Evolutionary conservation across 129 eudicot genomes (phyloP).

Genomic region (Centella asiatica): DNA sequence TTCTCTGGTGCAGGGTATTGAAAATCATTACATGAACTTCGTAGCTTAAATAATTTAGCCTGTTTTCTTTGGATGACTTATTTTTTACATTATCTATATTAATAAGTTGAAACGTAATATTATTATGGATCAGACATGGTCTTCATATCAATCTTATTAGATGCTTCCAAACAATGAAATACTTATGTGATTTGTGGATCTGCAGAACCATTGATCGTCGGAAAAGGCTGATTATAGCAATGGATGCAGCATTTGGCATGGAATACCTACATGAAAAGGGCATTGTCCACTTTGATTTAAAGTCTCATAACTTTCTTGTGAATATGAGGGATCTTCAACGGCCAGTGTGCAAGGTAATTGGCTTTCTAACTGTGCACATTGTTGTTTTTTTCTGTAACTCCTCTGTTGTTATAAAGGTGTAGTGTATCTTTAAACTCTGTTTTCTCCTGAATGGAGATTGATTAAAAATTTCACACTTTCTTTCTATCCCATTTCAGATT

Average conservation of each 20-base stretch:
- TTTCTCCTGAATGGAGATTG: background rate
- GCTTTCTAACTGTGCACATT: background rate
- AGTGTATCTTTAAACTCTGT: background rate
- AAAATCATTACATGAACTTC: background rate
- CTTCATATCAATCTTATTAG: too few species aligned
- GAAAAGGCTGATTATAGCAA: conserved; percentile 34
- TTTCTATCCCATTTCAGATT: conserved; percentile 21
- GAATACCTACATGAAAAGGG: conserved; percentile 35
- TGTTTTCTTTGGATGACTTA: too few species aligned
- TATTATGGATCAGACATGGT: too few species aligned
- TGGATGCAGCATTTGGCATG: conserved; percentile 45
- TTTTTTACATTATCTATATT: too few species aligned
- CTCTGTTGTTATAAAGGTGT: background rate
- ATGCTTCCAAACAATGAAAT: too few species aligned
- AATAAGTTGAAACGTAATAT: too few species aligned
- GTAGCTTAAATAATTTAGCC: background rate
- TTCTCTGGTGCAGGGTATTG: background rate
- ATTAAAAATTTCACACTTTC: background rate
- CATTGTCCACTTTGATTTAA: conserved; percentile 37
- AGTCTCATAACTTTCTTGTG: conserved; percentile 35
- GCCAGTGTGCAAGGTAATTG: conserved; percentile 40
- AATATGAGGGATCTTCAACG: conserved; percentile 42
- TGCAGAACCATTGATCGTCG: conserved; percentile 43
- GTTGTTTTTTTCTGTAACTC: background rate
- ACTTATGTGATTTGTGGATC: background rate